Conservation (phyloP, 2,329 filamentous ascomycete genomes). For the Aspergillus sp. region DNA sequence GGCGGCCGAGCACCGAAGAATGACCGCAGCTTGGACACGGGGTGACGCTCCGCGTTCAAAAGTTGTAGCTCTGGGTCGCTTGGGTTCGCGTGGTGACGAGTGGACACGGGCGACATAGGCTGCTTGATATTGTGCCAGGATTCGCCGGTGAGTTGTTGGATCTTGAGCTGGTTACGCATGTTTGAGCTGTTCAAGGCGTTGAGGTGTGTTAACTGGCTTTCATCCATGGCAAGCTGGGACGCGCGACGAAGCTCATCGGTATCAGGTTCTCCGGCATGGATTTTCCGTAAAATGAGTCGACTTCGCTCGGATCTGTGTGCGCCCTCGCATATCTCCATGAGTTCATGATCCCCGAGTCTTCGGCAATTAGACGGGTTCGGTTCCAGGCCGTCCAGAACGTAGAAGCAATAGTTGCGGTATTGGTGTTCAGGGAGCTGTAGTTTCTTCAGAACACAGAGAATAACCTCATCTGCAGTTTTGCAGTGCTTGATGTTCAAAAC, state of each 20-base stretch:
- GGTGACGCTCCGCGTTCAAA: slow-evolving; percentile 31
- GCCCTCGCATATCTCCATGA: slow-evolving; percentile 89
- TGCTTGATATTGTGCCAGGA: slow-evolving; percentile 82
- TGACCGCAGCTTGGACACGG: slow-evolving; percentile 44
- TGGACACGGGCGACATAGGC: slow-evolving; percentile 72
- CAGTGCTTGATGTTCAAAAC: slow-evolving; percentile 92
- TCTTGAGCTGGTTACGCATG: slow-evolving; percentile 79
- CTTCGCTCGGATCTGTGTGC: slow-evolving; percentile 81
- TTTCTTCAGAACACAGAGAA: slow-evolving; percentile 84
- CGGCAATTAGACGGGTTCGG: slow-evolving; percentile 79
- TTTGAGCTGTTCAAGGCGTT: slow-evolving; percentile 62
- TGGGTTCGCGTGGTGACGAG: slow-evolving; percentile 29
- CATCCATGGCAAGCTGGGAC: slow-evolving; percentile 84
- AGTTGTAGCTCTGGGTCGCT: slow-evolving; percentile 30
- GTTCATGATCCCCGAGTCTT: slow-evolving; percentile 78
- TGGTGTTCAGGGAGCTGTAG: slow-evolving; percentile 86
- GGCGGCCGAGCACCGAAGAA: slow-evolving; percentile 92
- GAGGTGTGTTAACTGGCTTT: slow-evolving; percentile 71
- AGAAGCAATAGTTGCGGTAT: slow-evolving; percentile 95
- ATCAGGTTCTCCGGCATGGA: slow-evolving; percentile 88
- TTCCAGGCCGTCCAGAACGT: slow-evolving; percentile 82
- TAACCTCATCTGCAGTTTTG: slow-evolving; percentile 88
- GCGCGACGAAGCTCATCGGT: slow-evolving; percentile 82
- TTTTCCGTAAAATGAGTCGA: slow-evolving; percentile 84
- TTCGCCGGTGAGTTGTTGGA: slow-evolving; percentile 86